Base-by-base conservation (phyloP, 75 land plant species). In the Pinus albicaulis region DNA sequence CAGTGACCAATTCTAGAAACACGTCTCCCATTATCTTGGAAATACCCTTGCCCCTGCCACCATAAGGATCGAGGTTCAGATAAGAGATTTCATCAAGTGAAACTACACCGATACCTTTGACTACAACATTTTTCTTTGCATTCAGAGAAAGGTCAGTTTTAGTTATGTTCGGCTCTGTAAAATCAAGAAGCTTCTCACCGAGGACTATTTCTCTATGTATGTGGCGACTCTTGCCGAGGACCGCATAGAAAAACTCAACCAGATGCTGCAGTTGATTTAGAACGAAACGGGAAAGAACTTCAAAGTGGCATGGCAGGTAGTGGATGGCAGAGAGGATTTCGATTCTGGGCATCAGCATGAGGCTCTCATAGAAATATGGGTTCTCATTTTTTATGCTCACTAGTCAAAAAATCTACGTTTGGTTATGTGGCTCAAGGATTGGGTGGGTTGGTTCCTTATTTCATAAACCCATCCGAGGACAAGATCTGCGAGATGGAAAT, bases 341-440 rank as follows among this genome's bases (percentile, higher is more conserved):
- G 68, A 72, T 17, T 44, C 24, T 15, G 57, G 79, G 13, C 88
- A 86, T 55, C 48, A 76, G 7, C 55, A 72, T 24, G 34, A 48
- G 12, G 88, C 88, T 23, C 60, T 86, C 34, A 79, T 78, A 19
- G 88, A 86, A 63, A 86, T 86, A 85, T 86, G 88, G 88, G 72
- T 86, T 75, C 75, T 85, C 57, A 85, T 75, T 82, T 82, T 24
- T 57, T 81, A 75, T 73, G 84, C 77, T 26, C 86, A 71, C 28
- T 38, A n/a, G n/a, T n/a, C n/a, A n/a, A n/a, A n/a, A n/a, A n/a
- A n/a, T n/a, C n/a, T n/a, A n/a, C n/a, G n/a, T n/a, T n/a, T n/a
- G n/a, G n/a, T n/a, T n/a, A n/a, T n/a, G n/a, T n/a, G n/a, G n/a
- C n/a, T n/a, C n/a, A n/a, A n/a, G n/a, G n/a, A n/a, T n/a, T n/a